Conservation (phyloP, 768 basidiomycete species). For the Goffeauzyma gilvescens region DNA sequence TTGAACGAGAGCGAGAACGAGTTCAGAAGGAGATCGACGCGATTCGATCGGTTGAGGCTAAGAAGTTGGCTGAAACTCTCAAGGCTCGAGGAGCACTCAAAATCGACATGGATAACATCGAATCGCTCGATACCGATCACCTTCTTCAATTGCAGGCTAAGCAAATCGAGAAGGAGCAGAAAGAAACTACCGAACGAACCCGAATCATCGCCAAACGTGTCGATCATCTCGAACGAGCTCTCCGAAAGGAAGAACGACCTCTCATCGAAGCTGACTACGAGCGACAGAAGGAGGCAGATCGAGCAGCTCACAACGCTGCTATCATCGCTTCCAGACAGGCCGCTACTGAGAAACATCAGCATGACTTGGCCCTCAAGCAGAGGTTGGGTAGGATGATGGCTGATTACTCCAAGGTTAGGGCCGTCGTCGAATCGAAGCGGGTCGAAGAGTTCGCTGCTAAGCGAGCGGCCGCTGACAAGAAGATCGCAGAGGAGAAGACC, state of each 20-base stretch:
- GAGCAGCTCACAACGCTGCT: constrained; percentile 45
- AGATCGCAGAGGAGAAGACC: constrained; percentile 68
- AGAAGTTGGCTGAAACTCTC: constrained; percentile 66
- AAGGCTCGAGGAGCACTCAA: constrained; percentile 55
- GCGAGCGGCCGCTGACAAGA: constrained; percentile 42
- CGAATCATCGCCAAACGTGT: constrained; percentile 71
- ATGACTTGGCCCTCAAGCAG: constrained; percentile 54
- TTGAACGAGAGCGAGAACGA: constrained; percentile 39
- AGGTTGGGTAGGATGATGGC: constrained; percentile 52
- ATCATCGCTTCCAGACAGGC: constrained; percentile 44
- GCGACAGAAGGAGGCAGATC: constrained; percentile 60
- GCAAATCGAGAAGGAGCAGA: constrained; percentile 92
- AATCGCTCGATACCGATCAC: constrained; percentile 47
- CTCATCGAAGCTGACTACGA: constrained; percentile 72
- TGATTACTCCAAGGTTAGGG: constrained; percentile 45
- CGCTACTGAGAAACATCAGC: constrained; percentile 42
- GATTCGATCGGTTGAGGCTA: constrained; percentile 60
- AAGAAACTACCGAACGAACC: constrained; percentile 58
- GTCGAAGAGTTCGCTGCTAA: constrained; percentile 48
- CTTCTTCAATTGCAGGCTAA: constrained; percentile 80
- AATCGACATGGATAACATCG: constrained; percentile 49
- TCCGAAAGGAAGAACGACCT: constrained; percentile 78
- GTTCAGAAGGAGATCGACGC: constrained; percentile 44
- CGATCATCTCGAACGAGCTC: constrained; percentile 87
- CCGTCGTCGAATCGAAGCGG: constrained; percentile 42